Evolutionary conservation across 2,329 filamentous ascomycete species (phyloP), one percentile per base, ranked within the genome.

Genomic region (Cryphonectria japonica): DNA sequence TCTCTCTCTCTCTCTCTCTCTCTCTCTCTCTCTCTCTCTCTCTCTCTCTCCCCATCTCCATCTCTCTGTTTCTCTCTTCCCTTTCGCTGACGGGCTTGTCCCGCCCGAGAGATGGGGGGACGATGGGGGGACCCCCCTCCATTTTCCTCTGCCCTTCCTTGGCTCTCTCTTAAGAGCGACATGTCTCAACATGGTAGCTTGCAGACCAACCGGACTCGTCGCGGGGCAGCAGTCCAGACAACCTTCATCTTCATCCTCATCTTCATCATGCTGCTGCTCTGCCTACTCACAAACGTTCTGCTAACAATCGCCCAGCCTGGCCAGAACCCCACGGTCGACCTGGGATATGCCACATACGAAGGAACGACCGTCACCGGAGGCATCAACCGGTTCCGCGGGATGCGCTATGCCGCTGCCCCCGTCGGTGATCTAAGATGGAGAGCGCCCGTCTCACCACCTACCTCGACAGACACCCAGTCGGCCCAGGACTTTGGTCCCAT

Each of bases 371-470:
- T 73, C 37, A 19, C 69, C 5, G 68, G 70, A 7, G 66, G 79
- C n/a, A 79, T 87, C 41, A 80, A 80, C 66, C 79, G 84, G 74
- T 87, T 82, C 75, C 78, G 85, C 3, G 85, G 85, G 16, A 78
- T 85, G 77, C 84, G 86, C 60, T 89, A 84, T 76, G 87, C 87
- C 14, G 80, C 82, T 19, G 79, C 86, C n/a, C 86, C 87, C 6
- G 69, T 84, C 0, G 84, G 82, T 1, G 79, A 86, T 54, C 78
- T 87, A 46, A 82, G 87, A 68, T 89, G 85, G 80, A 79, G 83
- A 37, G 83, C 85, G 26, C 87, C 87, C 0, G 77, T 80, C 22
- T 79, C 83, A 46, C 86, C 86, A 3, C 78, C 76, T 2, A 77
- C 71, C 3, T 76, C 78, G 14, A 71, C 76, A 0, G 75, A 74